Percentiles rank a stretch among this genome's conserved stretches.
phyloP scores from a whole-genome alignment of 2,329 filamentous ascomycete species.

The Ophiostoma australiae region DNA sequence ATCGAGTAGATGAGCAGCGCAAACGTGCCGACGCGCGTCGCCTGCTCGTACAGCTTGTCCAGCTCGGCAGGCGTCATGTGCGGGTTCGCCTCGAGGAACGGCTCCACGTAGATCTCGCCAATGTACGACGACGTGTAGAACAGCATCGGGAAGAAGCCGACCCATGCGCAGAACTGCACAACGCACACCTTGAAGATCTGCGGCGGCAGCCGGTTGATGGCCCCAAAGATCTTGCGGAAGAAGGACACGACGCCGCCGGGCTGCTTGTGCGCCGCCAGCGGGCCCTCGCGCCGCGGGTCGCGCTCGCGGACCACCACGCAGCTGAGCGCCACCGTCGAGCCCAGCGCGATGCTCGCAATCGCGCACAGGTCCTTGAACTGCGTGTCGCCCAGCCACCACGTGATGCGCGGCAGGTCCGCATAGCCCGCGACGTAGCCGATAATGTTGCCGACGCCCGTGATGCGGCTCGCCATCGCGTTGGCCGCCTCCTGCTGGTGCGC shows the following conservation, averaged over 20 bases:
- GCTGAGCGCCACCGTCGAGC: slow-evolving; percentile 65
- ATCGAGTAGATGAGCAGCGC: slow-evolving; percentile 85
- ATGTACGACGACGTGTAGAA: slow-evolving; percentile 96
- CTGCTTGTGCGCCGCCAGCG: slow-evolving; percentile 51
- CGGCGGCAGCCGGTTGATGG: slow-evolving; percentile 71
- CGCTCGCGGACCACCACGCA: slow-evolving; percentile 67
- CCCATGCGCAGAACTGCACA: slow-evolving; percentile 83
- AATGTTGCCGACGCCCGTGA: slow-evolving; percentile 85
- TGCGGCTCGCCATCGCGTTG: slow-evolving; percentile 88
- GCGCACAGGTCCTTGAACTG: slow-evolving; percentile 92
- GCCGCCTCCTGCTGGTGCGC: slow-evolving; percentile 89
- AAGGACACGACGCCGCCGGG: slow-evolving; percentile 62
- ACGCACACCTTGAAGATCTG: slow-evolving; percentile 78
- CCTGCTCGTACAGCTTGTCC: slow-evolving; percentile 73
- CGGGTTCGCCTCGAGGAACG: slow-evolving; percentile 70
- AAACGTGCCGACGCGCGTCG: slow-evolving; percentile 81
- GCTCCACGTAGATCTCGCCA: slow-evolving; percentile 86
- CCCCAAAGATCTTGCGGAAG: slow-evolving; percentile 71
- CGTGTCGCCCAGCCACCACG: slow-evolving; percentile 77
- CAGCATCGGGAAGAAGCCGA: slow-evolving; percentile 91
- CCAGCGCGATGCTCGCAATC: slow-evolving; percentile 71
- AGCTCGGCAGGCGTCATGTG: slow-evolving; percentile 72
- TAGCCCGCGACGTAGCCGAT: slow-evolving; percentile 85
- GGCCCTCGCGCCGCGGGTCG: slow-evolving; percentile 69
- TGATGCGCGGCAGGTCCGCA: slow-evolving; percentile 62